Conservation (phyloP, 352 stramenopile genomes). For the Thalassiosira mediterranea region DNA sequence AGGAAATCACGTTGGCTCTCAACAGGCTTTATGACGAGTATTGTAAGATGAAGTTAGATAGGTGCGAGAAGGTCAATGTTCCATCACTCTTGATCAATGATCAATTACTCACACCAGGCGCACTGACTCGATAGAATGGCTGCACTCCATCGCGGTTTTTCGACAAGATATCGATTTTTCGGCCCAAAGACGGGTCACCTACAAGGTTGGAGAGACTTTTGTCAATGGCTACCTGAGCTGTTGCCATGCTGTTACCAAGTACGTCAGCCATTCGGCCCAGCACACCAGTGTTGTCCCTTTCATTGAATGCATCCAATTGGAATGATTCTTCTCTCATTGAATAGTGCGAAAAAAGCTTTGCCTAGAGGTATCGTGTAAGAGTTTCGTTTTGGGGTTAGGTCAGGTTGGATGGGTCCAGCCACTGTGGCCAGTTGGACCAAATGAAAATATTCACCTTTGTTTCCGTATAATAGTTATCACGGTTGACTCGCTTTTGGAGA, state of each 20-base stretch:
- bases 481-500: constrained; percentile 45
- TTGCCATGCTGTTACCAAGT: constrained; percentile 35
- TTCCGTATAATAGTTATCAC: constrained; percentile 38
- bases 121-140: background rate
- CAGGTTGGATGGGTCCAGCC: too few relatives aligned
- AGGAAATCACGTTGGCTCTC: background rate
- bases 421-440: background rate
- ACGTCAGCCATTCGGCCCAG: constrained; percentile 53
- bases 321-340: constrained; percentile 56
- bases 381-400: too few relatives aligned
- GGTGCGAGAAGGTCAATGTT: too few relatives aligned
- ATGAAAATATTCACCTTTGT: constrained; percentile 48
- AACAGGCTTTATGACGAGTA: background rate
- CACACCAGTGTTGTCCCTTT: constrained; percentile 37
- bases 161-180: constrained; percentile 33
- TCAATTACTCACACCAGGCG: background rate
- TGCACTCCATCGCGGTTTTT: constrained; percentile 7
- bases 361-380: too few relatives aligned
- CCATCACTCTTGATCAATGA: too few relatives aligned
- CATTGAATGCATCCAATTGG: constrained; percentile 59
- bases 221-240: constrained; percentile 30
- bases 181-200: constrained; percentile 33
- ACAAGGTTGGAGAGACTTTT: constrained; percentile 23
- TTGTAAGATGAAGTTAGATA: background rate
- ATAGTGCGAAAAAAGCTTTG: constrained; percentile 59